Percentiles rank a stretch among this genome's conserved stretches.
Evolutionary conservation across 148 eudicot species (phyloP).

Genomic region (Nepenthes gracilis): DNA sequence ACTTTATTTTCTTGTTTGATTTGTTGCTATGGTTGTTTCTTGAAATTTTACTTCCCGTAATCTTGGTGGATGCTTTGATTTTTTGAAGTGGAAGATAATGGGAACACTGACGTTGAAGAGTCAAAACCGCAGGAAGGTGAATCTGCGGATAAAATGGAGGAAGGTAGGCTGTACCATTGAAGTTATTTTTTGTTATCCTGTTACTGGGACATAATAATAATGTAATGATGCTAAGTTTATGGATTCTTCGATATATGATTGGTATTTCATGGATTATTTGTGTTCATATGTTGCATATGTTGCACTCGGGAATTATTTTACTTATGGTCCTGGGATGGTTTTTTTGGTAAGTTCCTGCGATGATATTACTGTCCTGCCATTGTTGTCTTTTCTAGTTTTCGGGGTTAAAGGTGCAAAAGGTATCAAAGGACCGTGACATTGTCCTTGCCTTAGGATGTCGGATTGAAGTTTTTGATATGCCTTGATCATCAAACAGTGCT

Average conservation of each 20-base stretch:
- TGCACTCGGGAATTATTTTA: too few species aligned
- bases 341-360: too few species aligned
- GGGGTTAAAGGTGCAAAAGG: too few species aligned
- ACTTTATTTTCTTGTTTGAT: neutral
- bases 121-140: slow-evolving; percentile 30
- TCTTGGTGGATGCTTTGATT: slow-evolving; percentile 4
- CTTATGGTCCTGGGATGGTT: too few species aligned
- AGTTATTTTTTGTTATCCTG: neutral
- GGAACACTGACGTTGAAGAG: slow-evolving; percentile 21
- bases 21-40: neutral
- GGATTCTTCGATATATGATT: neutral
- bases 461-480: too few species aligned
- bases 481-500: too few species aligned
- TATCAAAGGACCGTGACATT: too few species aligned
- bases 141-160: slow-evolving; percentile 31
- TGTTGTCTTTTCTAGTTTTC: too few species aligned
- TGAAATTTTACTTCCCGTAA: neutral
- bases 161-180: slow-evolving; percentile 24
- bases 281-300: neutral
- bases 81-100: slow-evolving; percentile 32
- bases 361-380: neutral
- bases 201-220: neutral
- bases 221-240: neutral
- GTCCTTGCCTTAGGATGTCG: too few species aligned
- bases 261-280: neutral